These are phyloP conservation scores for Eucalyptus victrix DNA, from an alignment of 345 rosid species.

Conservation along the genomic window DNA sequence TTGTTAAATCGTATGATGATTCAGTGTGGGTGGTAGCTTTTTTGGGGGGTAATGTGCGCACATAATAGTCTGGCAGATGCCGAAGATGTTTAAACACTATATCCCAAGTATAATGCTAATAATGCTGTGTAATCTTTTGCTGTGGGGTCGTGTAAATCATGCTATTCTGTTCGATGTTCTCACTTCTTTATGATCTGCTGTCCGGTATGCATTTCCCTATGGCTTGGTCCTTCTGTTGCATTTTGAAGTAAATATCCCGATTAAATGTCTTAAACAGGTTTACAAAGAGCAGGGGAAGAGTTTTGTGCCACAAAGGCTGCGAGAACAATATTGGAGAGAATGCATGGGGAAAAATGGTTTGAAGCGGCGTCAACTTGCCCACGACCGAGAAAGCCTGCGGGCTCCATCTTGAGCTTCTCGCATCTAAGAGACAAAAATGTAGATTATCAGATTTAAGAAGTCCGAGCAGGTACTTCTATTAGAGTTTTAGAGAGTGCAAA, in stretches of 20 bases:
- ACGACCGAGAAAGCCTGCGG: background rate
- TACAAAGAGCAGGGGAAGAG: background rate
- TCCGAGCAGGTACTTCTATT: background rate
- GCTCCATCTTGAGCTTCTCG: background rate
- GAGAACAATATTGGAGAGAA: background rate
- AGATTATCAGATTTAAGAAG: background rate
- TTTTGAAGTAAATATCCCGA: background rate
- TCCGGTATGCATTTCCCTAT: background rate
- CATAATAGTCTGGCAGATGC: background rate
- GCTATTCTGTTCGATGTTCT: background rate
- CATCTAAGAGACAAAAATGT: background rate
- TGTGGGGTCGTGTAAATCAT: background rate
- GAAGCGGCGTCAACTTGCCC: background rate
- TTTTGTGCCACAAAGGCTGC: background rate
- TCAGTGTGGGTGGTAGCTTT: background rate
- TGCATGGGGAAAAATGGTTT: background rate
- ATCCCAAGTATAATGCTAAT: background rate
- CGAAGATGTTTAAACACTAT: background rate
- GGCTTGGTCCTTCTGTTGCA: background rate
- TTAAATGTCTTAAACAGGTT: background rate
- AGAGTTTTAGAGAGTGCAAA: background rate
- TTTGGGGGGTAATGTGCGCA: background rate
- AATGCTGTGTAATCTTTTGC: background rate
- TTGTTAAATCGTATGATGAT: background rate
- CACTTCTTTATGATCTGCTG: background rate